A percentile compares a stretch with the other conserved stretches of the same genome.
Evolutionary conservation across 352 stramenopile genomes (phyloP).

Genomic region (Phytopythium vexans): DNA sequence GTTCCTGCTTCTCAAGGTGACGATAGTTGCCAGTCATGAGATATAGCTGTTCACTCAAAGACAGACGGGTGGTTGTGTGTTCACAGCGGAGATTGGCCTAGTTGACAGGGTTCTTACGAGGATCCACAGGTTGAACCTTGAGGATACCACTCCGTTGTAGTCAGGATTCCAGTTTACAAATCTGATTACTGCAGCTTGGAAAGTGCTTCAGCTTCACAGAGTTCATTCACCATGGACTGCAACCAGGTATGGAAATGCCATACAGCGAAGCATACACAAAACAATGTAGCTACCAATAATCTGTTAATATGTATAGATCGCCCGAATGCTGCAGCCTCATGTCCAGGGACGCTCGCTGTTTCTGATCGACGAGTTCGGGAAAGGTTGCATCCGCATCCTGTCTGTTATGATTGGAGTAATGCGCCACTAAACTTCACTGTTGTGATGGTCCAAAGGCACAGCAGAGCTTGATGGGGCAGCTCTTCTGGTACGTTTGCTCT

Average conservation of each 20-base stretch:
- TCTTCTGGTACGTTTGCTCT: constrained; percentile 45
- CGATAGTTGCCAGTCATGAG: background rate
- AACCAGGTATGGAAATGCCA: constrained; percentile 50
- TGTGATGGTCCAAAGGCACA: constrained; percentile 36
- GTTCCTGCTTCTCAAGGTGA: constrained; percentile 70
- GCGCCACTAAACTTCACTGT: background rate
- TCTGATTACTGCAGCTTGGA: constrained; percentile 48
- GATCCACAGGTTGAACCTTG: constrained; percentile 61
- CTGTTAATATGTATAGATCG: constrained; percentile 39
- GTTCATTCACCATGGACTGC: constrained; percentile 88
- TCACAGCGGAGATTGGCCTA: constrained; percentile 63
- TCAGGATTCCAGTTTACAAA: constrained; percentile 7
- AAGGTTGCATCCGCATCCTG: constrained; percentile 35
- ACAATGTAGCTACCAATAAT: too few species aligned
- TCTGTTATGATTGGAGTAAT: too few species aligned
- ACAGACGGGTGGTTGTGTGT: background rate
- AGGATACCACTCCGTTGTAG: background rate
- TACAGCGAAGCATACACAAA: background rate
- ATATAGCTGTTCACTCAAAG: background rate
- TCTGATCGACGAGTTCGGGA: constrained; percentile 86
- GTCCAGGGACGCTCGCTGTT: constrained; percentile 56
- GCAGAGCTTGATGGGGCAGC: constrained; percentile 70
- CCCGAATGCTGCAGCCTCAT: constrained; percentile 76
- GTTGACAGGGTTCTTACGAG: constrained; percentile 77
- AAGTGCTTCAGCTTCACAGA: constrained; percentile 68